A percentile compares a stretch with the other conserved stretches of the same genome.
These are phyloP conservation scores for Penicillium palitans DNA, from an alignment of 2,329 filamentous ascomycete genomes.

Conservation along the genomic window DNA sequence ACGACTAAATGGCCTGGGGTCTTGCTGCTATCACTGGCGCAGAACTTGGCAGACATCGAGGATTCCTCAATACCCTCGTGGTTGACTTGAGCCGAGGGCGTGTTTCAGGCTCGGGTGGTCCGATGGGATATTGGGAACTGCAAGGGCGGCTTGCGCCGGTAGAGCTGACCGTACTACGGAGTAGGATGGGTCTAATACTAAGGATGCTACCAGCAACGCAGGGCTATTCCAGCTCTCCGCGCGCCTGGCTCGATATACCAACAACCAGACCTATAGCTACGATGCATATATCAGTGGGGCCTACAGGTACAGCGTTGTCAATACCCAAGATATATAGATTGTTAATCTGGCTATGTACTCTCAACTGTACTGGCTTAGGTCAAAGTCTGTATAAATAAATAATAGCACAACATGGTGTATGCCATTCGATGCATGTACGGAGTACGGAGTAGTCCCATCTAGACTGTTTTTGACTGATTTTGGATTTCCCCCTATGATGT, in stretches of 20 bases:
- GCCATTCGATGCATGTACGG: slow-evolving; percentile 1
- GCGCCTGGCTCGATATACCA: too few species aligned
- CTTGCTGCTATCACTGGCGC: slow-evolving; percentile 74
- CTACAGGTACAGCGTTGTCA: too few species aligned
- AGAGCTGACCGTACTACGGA: slow-evolving; percentile 27
- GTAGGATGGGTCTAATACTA: too few species aligned
- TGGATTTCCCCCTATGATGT: background rate
- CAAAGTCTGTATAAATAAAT: background rate
- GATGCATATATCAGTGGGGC: too few species aligned
- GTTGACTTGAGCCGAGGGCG: slow-evolving; percentile 13
- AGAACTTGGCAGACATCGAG: slow-evolving; percentile 70
- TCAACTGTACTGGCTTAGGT: too few species aligned
- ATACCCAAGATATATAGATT: too few species aligned
- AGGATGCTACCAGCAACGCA: too few species aligned
- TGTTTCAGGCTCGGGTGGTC: slow-evolving; percentile 10
- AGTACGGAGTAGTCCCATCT: background rate
- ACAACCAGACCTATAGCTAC: too few species aligned
- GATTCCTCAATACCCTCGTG: slow-evolving; percentile 53
- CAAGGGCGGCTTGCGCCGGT: slow-evolving; percentile 8
- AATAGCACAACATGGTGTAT: background rate
- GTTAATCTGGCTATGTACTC: too few species aligned
- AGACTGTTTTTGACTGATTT: background rate
- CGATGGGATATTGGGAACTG: slow-evolving; percentile 16
- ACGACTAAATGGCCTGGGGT: slow-evolving; percentile 56
- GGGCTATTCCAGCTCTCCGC: too few species aligned